phyloP scores from a whole-genome alignment of 116 monocot species.

The Thalassia testudinum region DNA sequence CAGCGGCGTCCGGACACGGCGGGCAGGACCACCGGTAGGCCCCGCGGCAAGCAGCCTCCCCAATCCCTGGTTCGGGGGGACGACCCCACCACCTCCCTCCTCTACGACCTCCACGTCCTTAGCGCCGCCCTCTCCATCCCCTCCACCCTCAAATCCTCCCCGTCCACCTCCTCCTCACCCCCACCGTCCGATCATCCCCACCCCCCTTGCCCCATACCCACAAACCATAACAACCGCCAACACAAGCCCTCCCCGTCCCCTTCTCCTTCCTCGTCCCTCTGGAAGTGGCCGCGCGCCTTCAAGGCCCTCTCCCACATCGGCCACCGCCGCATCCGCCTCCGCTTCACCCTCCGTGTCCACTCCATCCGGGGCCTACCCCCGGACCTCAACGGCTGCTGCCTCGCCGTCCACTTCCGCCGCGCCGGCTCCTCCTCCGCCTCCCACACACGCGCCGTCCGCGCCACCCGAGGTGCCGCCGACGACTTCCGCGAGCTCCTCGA shows the following conservation, averaged over 20 bases:
- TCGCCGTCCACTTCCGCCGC: constrained; percentile 48
- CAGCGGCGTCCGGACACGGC: too few species aligned
- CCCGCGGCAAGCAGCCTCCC: constrained; percentile 11
- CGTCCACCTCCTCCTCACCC: constrained; percentile 2
- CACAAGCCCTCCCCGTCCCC: constrained; percentile 8
- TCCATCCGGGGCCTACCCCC: constrained; percentile 50
- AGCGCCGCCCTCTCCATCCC: constrained; percentile 66
- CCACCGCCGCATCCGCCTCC: constrained; percentile 48
- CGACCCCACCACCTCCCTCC: constrained; percentile 20
- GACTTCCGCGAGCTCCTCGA: constrained; percentile 61
- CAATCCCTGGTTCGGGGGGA: constrained; percentile 12
- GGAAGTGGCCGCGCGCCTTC: constrained; percentile 54
- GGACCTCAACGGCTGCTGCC: constrained; percentile 13
- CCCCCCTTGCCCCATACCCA: not conserved
- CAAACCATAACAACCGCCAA: not conserved
- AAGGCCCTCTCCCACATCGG: constrained; percentile 57
- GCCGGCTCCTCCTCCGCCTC: constrained; percentile 9
- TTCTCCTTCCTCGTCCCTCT: constrained; percentile 15
- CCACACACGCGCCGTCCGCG: constrained; percentile 30
- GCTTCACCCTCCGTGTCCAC: constrained; percentile 69
- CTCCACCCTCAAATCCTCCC: not conserved
- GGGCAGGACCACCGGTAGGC: too few species aligned
- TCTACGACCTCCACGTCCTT: constrained; percentile 62
- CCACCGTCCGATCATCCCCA: constrained; percentile 15
- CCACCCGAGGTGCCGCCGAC: constrained; percentile 33